Percentiles rank a stretch among this genome's conserved stretches.
Evolutionary conservation across 192 early-diverging fungal species (phyloP).

Genomic region (Coemansia sp.): DNA sequence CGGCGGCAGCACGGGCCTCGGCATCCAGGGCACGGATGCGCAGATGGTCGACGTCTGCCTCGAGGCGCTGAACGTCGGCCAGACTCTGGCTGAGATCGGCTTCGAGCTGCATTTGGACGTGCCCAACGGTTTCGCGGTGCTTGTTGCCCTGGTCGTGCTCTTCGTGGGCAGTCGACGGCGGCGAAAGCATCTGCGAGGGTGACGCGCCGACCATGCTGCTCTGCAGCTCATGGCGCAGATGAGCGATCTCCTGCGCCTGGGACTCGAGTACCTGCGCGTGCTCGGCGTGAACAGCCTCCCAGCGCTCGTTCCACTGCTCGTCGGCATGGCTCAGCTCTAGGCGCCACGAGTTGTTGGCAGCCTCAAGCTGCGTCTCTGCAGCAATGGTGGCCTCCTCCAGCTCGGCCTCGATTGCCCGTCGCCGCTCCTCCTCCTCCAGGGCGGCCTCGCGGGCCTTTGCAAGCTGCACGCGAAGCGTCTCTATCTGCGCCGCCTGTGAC

Average conservation of each 20-base stretch:
- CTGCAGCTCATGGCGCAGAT: background rate
- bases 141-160: background rate
- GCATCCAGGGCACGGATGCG: conserved; percentile 25
- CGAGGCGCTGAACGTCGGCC: background rate
- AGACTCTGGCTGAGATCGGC: conserved; percentile 11
- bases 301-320: conserved; percentile 47
- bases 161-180: conserved; percentile 34
- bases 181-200: conserved; percentile 24
- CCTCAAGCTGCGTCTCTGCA: conserved; percentile 35
- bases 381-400: conserved; percentile 52
- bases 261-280: conserved; percentile 13
- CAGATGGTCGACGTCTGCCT: conserved; percentile 16
- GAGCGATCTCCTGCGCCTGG: conserved; percentile 10
- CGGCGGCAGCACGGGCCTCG: conserved; percentile 31
- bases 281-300: conserved; percentile 32
- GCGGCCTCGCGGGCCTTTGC: conserved; percentile 43
- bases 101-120: conserved; percentile 11
- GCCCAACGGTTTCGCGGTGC: background rate
- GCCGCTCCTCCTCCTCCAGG: conserved; percentile 50
- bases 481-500: conserved; percentile 53
- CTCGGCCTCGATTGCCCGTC: conserved; percentile 52
- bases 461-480: conserved; percentile 44
- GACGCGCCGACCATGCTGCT: too few species aligned
- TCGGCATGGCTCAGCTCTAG: conserved; percentile 36
- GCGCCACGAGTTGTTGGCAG: conserved; percentile 29